Evolutionary conservation across 306 rosid species (phyloP), one percentile per base, ranked within the genome.

Genomic region (Castanea sativa): DNA sequence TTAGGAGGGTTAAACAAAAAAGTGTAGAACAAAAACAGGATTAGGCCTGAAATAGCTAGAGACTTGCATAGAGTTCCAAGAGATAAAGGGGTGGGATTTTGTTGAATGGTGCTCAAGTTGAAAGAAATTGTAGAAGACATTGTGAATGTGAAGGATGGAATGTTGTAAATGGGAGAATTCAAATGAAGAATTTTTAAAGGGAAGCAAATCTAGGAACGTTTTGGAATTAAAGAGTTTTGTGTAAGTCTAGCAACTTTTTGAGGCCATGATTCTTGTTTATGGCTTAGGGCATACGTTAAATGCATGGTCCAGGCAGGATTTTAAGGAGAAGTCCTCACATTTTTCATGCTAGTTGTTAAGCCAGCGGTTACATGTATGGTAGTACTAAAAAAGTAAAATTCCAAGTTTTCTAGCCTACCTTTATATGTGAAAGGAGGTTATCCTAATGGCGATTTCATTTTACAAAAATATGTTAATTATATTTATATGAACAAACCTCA

Each of bases 21-120:
- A 18, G 78, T 78, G 73, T 81, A 79, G 7, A 86, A 5, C 11
- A 63, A 20, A 60, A 85, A 72, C 14, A 85, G 51, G n/a, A 78
- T 20, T 13, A 81, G 35, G 12, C 85, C 81, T 19, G 64, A 83
- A 55, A 85, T 30, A 18, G 83, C 67, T 7, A 85, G 30, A 55
- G 73, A 72, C 74, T 83, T 85, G 83, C 63, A 55, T 2, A 80
- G 12, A 41, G 58, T 57, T 75, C 60, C 82, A n/a, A 71, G 49
- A 43, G 82, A 5, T n/a, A 73, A 29, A 23, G 61, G 68, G 64
- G 21, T 41, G 4, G n/a, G 57, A 10, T 83, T 78, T 49, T 57
- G 79, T 49, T 32, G 83, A 52, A 76, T 65, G 2, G 57, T 33
- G 79, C 25, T 55, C 19, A 65, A 69, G 65, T 1, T 78, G 9